Percentiles rank a stretch among this genome's conserved stretches.
Evolutionary conservation across 495 filamentous ascomycete species (phyloP).

Genomic region (Astrothelium macrocarpum): DNA sequence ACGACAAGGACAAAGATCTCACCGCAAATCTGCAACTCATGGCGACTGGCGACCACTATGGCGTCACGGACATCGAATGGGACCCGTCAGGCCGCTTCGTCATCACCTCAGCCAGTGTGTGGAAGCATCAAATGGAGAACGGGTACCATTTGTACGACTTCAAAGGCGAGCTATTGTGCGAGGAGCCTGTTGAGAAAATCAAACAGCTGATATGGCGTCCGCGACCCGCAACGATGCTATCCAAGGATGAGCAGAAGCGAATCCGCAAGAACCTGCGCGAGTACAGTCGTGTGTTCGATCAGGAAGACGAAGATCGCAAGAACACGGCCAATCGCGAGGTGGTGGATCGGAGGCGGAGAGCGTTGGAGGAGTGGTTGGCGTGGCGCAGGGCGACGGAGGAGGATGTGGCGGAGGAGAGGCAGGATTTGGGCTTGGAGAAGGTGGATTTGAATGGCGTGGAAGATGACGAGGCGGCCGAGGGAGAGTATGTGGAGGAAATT

Average conservation of each 20-base stretch:
- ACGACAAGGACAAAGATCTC: conserved; percentile 83
- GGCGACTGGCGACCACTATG: conserved; percentile 89
- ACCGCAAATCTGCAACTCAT: conserved; percentile 90
- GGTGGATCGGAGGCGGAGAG: conserved; percentile 71
- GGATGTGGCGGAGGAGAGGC: conserved; percentile 63
- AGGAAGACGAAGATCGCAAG: conserved; percentile 84
- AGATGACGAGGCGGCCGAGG: conserved; percentile 79
- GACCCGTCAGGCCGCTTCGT: conserved; percentile 92
- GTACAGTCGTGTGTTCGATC: conserved; percentile 88
- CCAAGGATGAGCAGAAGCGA: conserved; percentile 89
- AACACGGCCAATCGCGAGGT: conserved; percentile 88
- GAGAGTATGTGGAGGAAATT: conserved; percentile 74
- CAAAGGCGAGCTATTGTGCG: conserved; percentile 76
- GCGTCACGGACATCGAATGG: conserved; percentile 96
- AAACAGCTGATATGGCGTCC: conserved; percentile 95
- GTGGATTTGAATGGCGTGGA: conserved; percentile 54
- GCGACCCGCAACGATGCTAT: conserved; percentile 75
- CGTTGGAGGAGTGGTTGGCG: conserved; percentile 81
- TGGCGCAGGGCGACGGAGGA: conserved; percentile 70
- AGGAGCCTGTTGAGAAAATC: conserved; percentile 92
- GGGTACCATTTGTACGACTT: conserved; percentile 98
- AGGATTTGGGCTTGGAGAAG: conserved; percentile 54
- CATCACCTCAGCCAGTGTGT: conserved; percentile 79
- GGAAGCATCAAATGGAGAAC: conserved; percentile 99
- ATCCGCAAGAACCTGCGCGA: conserved; percentile 97